Conservation (phyloP, 2,329 filamentous ascomycete genomes). For the Parastagonospora avenae region DNA sequence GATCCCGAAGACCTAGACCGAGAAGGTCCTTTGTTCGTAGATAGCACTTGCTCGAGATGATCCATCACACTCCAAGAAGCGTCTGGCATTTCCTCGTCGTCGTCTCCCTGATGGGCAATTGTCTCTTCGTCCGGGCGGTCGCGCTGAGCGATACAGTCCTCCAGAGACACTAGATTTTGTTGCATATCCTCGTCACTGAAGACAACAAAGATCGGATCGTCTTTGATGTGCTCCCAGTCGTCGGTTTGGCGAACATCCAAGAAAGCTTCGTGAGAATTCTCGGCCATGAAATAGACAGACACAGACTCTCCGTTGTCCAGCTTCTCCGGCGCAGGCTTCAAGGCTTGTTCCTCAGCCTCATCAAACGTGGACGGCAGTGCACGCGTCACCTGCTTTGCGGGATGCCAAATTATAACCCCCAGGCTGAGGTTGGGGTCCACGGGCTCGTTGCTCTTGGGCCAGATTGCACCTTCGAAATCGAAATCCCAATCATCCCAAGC, state of each 20-base stretch:
- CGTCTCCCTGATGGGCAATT: conserved; percentile 26
- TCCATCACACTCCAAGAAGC: conserved; percentile 47
- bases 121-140: conserved; percentile 42
- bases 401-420: conserved; percentile 53
- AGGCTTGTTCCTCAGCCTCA: conserved; percentile 51
- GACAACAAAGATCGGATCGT: conserved; percentile 57
- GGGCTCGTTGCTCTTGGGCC: conserved; percentile 51
- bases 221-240: conserved; percentile 55
- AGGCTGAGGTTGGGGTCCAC: conserved; percentile 52
- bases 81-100: conserved; percentile 43
- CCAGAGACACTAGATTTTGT: conserved; percentile 46
- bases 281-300: conserved; percentile 55
- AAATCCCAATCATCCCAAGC: conserved; percentile 50
- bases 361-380: conserved; percentile 51
- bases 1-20: conserved; percentile 4
- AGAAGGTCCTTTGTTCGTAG: conserved; percentile 19
- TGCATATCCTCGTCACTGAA: conserved; percentile 50
- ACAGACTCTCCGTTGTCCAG: conserved; percentile 52
- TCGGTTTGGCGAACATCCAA: conserved; percentile 56
- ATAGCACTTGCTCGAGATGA: conserved; percentile 47
- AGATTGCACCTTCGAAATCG: conserved; percentile 53
- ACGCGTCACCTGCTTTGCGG: conserved; percentile 50
- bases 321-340: conserved; percentile 44
- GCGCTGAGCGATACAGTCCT: conserved; percentile 50
- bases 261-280: conserved; percentile 51